These are phyloP conservation scores for Diaporthe caulivora DNA, from an alignment of 2,329 filamentous ascomycete genomes.

Conservation along the genomic window DNA sequence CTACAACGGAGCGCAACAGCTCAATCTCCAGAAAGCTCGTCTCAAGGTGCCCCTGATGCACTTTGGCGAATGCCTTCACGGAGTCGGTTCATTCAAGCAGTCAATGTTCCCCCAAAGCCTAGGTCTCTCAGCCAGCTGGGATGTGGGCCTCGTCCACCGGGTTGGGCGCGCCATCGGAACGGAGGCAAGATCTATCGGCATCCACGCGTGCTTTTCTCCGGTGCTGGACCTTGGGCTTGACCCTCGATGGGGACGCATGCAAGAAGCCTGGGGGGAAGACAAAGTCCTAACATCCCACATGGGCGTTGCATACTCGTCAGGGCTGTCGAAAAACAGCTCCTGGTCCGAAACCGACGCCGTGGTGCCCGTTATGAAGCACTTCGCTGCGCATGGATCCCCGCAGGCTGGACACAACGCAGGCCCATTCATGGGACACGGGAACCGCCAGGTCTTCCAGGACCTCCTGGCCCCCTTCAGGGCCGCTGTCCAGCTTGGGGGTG, in stretches of 20 bases:
- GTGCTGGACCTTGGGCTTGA: slow-evolving; percentile 59
- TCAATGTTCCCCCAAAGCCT: slow-evolving; percentile 59
- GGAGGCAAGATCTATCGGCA: slow-evolving; percentile 58
- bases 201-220: slow-evolving; percentile 58
- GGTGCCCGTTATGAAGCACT: slow-evolving; percentile 59
- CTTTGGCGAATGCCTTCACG: slow-evolving; percentile 58
- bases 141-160: slow-evolving; percentile 55
- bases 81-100: slow-evolving; percentile 58
- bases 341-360: slow-evolving; percentile 57
- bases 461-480: slow-evolving; percentile 58
- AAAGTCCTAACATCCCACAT: slow-evolving; percentile 58
- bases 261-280: slow-evolving; percentile 62
- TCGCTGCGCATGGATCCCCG: slow-evolving; percentile 57
- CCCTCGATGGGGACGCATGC: slow-evolving; percentile 58
- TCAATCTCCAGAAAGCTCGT: slow-evolving; percentile 52
- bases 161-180: slow-evolving; percentile 57
- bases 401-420: slow-evolving; percentile 57
- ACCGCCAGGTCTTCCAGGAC: slow-evolving; percentile 56
- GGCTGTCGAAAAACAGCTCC: slow-evolving; percentile 57
- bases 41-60: slow-evolving; percentile 57
- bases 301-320: slow-evolving; percentile 58
- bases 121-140: slow-evolving; percentile 56
- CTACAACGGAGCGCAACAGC: slow-evolving; percentile 55
- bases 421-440: slow-evolving; percentile 58
- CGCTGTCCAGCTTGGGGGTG: slow-evolving; percentile 56